phyloP scores from a whole-genome alignment of 1,284 basidiomycete genomes.

The Apiotrichum akiyoshidainum region DNA sequence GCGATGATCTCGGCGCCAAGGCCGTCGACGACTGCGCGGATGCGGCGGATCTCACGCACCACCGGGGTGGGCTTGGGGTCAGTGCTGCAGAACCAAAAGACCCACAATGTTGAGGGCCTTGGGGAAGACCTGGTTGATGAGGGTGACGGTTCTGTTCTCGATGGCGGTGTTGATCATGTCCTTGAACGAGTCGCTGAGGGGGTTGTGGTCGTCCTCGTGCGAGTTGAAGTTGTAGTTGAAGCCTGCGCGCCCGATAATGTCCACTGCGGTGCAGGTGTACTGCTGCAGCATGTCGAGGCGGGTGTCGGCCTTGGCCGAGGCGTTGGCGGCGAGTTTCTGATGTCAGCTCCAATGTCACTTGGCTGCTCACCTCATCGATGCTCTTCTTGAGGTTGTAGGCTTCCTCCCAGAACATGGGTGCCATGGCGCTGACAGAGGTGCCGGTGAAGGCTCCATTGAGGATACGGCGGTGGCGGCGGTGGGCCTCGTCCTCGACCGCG shows the following conservation, averaged over 20 bases:
- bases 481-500: constrained; percentile 54
- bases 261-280: constrained; percentile 64
- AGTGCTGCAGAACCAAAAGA: neutral
- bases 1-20: constrained; percentile 33
- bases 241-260: constrained; percentile 68
- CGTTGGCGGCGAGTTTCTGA: too few species aligned
- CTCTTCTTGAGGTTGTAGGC: constrained; percentile 54
- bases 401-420: constrained; percentile 64
- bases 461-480: constrained; percentile 56
- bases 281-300: constrained; percentile 61
- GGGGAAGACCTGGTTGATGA: constrained; percentile 21
- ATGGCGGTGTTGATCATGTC: constrained; percentile 58
- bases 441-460: constrained; percentile 53
- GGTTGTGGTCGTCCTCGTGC: constrained; percentile 54
- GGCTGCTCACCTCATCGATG: constrained; percentile 29
- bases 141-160: constrained; percentile 9
- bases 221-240: constrained; percentile 64
- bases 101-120: constrained; percentile 2
- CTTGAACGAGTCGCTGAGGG: constrained; percentile 58
- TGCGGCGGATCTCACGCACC: neutral
- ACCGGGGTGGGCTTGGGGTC: constrained; percentile 7
- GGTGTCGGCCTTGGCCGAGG: constrained; percentile 6
- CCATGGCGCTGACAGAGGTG: constrained; percentile 47
- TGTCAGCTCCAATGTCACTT: neutral
- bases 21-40: constrained; percentile 1